Base-by-base conservation (phyloP, 495 filamentous ascomycete species). In the Cryomyces antarcticus region DNA sequence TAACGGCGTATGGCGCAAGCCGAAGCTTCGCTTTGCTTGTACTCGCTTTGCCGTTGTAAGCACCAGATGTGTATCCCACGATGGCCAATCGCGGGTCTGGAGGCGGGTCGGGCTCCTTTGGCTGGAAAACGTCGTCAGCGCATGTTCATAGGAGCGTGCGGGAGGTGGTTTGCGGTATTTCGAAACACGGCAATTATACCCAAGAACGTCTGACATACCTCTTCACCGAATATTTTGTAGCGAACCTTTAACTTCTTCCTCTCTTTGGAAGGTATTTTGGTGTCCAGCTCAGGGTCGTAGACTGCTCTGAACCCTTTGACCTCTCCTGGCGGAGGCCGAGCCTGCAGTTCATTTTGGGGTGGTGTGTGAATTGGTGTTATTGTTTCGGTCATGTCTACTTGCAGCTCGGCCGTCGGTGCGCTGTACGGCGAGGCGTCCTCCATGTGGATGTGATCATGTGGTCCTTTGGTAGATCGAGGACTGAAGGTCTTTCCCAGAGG, bases 11-110 rank as follows among this genome's bases (percentile, higher is more conserved):
- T 1, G 88, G 86, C 33, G 80, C 73, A 44, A 70, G 62, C 31
- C 87, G 78, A 48, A 85, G 64, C 54, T 80, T 87, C 12, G 72
- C 73, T 48, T 80, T 79, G 56, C 79, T 78, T n/a, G n/a, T n/a
- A n/a, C n/a, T n/a, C 46, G 68, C 62, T 41, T 69, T 67, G 29
- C 48, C 28, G 45, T 53, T 42, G 39, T 46, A 55, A 45, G 50
- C 50, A 5, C 60, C 60, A 33, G 49, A 45, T 35, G 63, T 64
- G 52, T 78, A 79, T 45, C 72, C 71, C 31, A 59, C 42, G 45
- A 79, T 80, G 24, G 67, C 71, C 7, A 88, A 64, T 48, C 86
- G 79, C 30, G 86, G 85, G 57, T 95, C 87, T 28, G 73, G 54
- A 48, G 80, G 73, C 52, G 69, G 69, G 63, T 62, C 66, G 60